phyloP scores from a whole-genome alignment of 2,329 filamentous ascomycete genomes.

The Cladosporium austrohemisphaericum region DNA sequence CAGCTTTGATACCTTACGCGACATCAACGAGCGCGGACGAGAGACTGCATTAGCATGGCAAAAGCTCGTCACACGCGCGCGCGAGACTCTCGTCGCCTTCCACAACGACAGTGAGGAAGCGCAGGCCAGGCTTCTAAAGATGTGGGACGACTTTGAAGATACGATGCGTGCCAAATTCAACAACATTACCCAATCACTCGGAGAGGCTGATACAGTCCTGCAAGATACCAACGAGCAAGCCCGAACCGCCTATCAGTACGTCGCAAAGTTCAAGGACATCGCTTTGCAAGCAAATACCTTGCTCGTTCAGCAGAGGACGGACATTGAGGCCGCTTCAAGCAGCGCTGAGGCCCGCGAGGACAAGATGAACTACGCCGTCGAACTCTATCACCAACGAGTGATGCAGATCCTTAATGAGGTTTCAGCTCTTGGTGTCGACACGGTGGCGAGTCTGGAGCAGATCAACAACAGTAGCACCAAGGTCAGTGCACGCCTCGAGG shows the following conservation, averaged over 20 bases:
- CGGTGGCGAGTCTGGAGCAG: background rate
- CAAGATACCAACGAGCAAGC: background rate
- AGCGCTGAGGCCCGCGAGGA: too few species aligned
- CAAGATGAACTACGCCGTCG: background rate
- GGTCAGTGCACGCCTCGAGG: background rate
- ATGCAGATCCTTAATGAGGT: too few species aligned
- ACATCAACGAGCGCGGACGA: conserved; percentile 18
- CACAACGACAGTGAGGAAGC: conserved; percentile 17
- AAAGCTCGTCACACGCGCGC: conserved; percentile 16
- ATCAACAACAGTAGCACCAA: background rate
- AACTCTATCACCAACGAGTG: too few species aligned
- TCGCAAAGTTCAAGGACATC: background rate
- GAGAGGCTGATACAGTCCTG: too few species aligned
- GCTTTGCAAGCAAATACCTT: background rate
- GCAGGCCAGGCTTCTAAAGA: conserved; percentile 9
- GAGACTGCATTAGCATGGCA: conserved; percentile 15
- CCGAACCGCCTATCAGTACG: background rate
- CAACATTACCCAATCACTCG: too few species aligned
- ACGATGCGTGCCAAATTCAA: background rate
- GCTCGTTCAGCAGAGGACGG: background rate
- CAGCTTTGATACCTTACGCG: conserved; percentile 7
- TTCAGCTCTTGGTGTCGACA: background rate
- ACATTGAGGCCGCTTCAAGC: background rate
- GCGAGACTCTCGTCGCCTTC: conserved; percentile 19
- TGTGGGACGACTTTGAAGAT: conserved; percentile 6